Evolutionary conservation across 257 asterid species (phyloP).

Genomic region (Solanum chaucha): DNA sequence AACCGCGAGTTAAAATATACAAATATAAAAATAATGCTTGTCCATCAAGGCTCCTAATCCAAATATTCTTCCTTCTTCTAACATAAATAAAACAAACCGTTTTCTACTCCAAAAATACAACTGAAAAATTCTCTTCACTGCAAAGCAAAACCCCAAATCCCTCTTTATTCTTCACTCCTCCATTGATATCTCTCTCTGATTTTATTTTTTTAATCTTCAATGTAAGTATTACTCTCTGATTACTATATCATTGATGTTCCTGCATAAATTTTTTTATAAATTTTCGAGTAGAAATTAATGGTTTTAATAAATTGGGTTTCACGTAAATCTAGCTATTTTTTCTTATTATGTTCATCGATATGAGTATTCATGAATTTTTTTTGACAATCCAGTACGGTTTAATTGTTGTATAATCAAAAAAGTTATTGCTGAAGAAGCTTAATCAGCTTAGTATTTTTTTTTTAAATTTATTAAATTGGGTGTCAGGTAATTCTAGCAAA

Average conservation of each 20-base stretch:
- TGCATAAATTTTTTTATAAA: background rate
- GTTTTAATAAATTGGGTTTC: background rate
- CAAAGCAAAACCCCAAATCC: background rate
- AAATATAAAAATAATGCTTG: background rate
- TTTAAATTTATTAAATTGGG: background rate
- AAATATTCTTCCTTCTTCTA: background rate
- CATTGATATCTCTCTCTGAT: background rate
- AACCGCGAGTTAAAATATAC: background rate
- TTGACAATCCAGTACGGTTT: background rate
- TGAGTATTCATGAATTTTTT: background rate
- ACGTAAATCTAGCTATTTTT: background rate
- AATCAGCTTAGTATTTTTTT: background rate
- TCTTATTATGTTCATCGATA: background rate
- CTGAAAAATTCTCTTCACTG: background rate
- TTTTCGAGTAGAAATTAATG: background rate
- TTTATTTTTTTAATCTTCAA: background rate
- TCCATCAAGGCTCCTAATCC: background rate
- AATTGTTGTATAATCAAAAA: background rate
- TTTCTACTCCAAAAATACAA: background rate
- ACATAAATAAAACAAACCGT: background rate
- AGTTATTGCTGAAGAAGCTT: background rate
- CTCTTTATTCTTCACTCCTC: background rate
- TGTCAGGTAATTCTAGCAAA: background rate
- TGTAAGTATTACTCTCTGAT: background rate
- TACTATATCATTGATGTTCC: background rate